phyloP scores from a whole-genome alignment of 306 rosid species.

The Inga laurina region DNA sequence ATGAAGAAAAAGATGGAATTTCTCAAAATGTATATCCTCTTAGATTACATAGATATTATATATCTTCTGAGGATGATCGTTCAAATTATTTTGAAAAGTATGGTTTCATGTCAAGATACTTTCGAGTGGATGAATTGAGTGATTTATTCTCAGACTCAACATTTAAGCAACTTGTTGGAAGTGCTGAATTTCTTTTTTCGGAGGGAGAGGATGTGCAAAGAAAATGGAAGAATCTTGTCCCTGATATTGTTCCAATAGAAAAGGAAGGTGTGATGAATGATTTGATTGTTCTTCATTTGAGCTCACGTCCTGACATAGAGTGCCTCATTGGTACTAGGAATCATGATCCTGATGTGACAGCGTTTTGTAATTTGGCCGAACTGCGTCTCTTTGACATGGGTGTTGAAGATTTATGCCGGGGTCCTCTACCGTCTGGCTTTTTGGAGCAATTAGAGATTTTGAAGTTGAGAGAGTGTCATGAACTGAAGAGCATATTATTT shows the following conservation, averaged over 20 bases:
- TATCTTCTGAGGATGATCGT: background rate
- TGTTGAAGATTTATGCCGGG: background rate
- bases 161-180: background rate
- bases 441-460: background rate
- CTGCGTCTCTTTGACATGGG: background rate
- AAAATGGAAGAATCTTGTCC: conserved; percentile 25
- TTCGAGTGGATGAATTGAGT: background rate
- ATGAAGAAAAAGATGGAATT: background rate
- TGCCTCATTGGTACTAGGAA: conserved; percentile 3
- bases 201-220: background rate
- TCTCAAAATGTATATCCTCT: background rate
- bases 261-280: background rate
- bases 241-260: conserved; percentile 15
- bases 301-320: background rate
- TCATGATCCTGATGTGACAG: background rate
- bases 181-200: background rate
- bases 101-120: background rate
- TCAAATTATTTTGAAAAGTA: background rate
- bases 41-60: conserved; percentile 21
- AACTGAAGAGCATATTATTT: background rate
- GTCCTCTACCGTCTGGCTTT: background rate
- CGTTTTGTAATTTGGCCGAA: conserved; percentile 1
- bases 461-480: background rate
- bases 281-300: background rate
- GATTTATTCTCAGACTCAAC: background rate